Evolutionary conservation across 169 alveolate genomes (phyloP).

Genomic region (Cryptosporidium canis): DNA sequence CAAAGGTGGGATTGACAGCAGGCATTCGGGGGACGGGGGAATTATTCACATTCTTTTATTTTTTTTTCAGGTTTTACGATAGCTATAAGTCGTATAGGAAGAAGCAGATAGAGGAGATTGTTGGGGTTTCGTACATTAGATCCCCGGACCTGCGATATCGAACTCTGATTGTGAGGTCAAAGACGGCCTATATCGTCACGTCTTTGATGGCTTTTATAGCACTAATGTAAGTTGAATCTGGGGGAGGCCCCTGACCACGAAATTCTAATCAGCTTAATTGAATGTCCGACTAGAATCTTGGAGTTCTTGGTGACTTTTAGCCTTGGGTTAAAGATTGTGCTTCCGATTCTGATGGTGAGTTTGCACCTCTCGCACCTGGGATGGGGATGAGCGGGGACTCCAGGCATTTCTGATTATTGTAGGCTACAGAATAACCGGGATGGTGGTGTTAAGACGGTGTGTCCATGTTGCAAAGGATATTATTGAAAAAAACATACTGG

Average conservation of each 20-base stretch:
- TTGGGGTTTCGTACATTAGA: constrained; percentile 53
- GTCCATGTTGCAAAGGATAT: constrained; percentile 39
- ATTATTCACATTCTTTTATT: background rate
- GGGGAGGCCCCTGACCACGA: background rate
- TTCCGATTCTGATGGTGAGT: constrained; percentile 35
- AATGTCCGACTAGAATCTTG: constrained; percentile 5
- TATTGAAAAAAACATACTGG: constrained; percentile 49
- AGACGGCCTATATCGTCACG: constrained; percentile 19
- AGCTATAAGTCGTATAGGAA: constrained; percentile 50
- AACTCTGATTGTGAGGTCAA: constrained; percentile 21
- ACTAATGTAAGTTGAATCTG: constrained; percentile 43
- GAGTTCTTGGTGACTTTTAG: constrained; percentile 29
- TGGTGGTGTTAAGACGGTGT: constrained; percentile 21
- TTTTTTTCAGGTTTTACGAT: constrained; percentile 22
- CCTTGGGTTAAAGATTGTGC: constrained; percentile 15
- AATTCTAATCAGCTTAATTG: background rate
- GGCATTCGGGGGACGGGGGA: background rate
- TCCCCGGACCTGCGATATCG: constrained; percentile 50
- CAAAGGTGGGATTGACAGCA: background rate
- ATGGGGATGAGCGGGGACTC: background rate
- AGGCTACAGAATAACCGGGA: constrained; percentile 68
- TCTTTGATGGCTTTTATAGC: constrained; percentile 23
- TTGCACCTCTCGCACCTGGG: background rate
- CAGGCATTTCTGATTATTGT: constrained; percentile 37
- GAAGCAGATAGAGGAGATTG: constrained; percentile 67